Percentiles rank a stretch among this genome's conserved stretches.
phyloP scores from a whole-genome alignment of 2,329 filamentous ascomycete genomes.

The Helotiales sp. region DNA sequence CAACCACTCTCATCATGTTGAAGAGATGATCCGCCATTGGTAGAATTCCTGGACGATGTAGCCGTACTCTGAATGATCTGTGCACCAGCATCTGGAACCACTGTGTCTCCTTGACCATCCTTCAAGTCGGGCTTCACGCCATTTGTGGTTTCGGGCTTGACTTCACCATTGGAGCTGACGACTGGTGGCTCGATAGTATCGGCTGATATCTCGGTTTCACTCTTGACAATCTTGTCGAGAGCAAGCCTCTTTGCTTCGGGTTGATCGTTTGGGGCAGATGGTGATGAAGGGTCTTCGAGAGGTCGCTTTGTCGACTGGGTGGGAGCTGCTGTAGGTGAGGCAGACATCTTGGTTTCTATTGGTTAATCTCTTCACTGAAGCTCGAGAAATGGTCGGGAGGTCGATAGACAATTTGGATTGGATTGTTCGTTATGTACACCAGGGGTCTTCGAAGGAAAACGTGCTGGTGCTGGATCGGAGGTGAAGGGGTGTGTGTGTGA shows the following conservation, averaged over 20 bases:
- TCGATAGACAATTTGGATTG: conserved; percentile 48
- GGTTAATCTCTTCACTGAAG: conserved; percentile 40
- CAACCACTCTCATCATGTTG: conserved; percentile 88
- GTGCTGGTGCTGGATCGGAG: conserved; percentile 70
- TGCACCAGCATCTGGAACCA: conserved; percentile 59
- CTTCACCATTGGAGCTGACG: conserved; percentile 47
- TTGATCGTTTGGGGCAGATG: conserved; percentile 86
- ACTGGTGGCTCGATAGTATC: conserved; percentile 42
- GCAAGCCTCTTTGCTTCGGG: conserved; percentile 97
- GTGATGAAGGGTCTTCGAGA: conserved; percentile 94
- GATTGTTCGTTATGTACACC: conserved; percentile 78
- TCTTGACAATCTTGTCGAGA: conserved; percentile 85
- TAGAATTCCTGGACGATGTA: conserved; percentile 38
- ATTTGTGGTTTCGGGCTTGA: conserved; percentile 40
- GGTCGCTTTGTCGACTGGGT: conserved; percentile 84
- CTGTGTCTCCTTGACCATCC: conserved; percentile 67
- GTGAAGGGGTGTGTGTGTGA: conserved; percentile 36
- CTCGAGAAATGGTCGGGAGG: conserved; percentile 41
- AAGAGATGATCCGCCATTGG: conserved; percentile 44
- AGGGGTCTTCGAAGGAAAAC: conserved; percentile 86
- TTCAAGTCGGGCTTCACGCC: conserved; percentile 50
- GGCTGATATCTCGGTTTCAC: conserved; percentile 46
- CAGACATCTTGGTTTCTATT: conserved; percentile 65
- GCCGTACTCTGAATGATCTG: conserved; percentile 53
- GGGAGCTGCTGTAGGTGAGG: conserved; percentile 60